Evolutionary conservation across 345 rosid genomes (phyloP).

Genomic region (Hibiscus mutabilis): DNA sequence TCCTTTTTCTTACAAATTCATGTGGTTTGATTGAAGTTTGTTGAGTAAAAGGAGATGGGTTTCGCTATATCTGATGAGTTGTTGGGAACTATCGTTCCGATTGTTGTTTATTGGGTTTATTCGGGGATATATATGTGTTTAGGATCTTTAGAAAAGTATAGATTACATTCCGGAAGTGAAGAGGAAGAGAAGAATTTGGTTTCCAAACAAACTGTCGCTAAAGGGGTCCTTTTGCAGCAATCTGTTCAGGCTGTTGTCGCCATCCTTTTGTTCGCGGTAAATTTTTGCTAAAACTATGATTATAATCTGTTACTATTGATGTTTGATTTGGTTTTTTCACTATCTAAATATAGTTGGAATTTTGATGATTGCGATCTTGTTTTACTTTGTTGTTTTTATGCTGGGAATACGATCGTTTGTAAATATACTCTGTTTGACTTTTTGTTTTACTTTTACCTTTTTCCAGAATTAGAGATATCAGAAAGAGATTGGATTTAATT

Average conservation of each 20-base stretch:
- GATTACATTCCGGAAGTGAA: slow-evolving; percentile 66
- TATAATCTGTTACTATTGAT: not conserved
- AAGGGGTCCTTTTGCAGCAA: slow-evolving; percentile 76
- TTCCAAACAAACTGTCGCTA: slow-evolving; percentile 54
- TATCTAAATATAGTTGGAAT: not conserved
- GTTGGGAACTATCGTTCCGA: slow-evolving; percentile 70
- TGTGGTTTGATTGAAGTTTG: not conserved
- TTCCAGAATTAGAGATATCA: not conserved
- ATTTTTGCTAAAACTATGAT: too few species aligned
- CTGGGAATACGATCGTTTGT: too few species aligned
- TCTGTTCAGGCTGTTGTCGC: slow-evolving; percentile 54
- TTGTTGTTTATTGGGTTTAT: slow-evolving; percentile 67
- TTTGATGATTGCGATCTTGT: not conserved
- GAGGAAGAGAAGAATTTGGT: slow-evolving; percentile 81
- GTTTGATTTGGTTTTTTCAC: not conserved
- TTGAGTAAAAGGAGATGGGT: not conserved
- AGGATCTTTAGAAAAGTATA: slow-evolving; percentile 49
- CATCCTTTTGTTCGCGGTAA: slow-evolving; percentile 63
- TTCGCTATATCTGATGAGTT: slow-evolving; percentile 47
- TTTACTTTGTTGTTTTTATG: not conserved
- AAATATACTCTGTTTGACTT: not conserved
- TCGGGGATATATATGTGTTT: slow-evolving; percentile 59
- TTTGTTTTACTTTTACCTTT: not conserved
- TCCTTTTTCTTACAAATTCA: not conserved
- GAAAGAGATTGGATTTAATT: not conserved